phyloP scores from a whole-genome alignment of 2,329 filamentous ascomycete genomes.

The Calonectria pseudoturangicola region DNA sequence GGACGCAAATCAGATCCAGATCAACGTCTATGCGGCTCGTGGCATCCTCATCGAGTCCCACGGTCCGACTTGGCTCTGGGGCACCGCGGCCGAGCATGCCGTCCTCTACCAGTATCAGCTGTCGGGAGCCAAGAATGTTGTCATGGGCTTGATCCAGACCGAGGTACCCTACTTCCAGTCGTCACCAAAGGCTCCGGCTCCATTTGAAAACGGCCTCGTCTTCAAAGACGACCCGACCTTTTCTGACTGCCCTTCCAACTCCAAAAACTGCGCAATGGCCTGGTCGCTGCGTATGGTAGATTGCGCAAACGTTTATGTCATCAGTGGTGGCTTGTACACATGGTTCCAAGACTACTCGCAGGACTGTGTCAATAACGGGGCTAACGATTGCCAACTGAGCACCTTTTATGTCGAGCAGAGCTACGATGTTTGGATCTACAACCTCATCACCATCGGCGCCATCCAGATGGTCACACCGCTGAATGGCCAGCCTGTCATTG shows the following conservation, averaged over 20 bases:
- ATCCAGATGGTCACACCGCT: background rate
- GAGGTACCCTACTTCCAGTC: background rate
- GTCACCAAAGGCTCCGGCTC: background rate
- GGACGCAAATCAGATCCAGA: slow-evolving; percentile 30
- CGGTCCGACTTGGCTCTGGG: background rate
- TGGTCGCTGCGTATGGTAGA: background rate
- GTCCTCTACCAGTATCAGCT: background rate
- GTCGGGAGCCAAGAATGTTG: background rate
- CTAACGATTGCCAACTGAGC: background rate
- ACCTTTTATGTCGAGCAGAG: background rate
- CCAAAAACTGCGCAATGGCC: background rate
- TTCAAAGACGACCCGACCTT: background rate
- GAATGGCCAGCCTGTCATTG: background rate
- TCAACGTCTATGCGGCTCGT: background rate
- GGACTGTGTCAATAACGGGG: background rate
- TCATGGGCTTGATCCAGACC: background rate
- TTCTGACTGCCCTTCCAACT: background rate
- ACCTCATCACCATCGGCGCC: background rate
- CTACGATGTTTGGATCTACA: background rate
- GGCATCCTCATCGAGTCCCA: background rate
- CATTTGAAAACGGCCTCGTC: background rate
- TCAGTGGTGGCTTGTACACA: background rate
- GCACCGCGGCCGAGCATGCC: background rate
- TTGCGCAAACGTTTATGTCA: background rate
- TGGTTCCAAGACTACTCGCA: background rate